Percentiles rank a stretch among this genome's conserved stretches.
Conservation (phyloP, 2,329 filamentous ascomycete species). For the Aspergillus cejpii region DNA sequence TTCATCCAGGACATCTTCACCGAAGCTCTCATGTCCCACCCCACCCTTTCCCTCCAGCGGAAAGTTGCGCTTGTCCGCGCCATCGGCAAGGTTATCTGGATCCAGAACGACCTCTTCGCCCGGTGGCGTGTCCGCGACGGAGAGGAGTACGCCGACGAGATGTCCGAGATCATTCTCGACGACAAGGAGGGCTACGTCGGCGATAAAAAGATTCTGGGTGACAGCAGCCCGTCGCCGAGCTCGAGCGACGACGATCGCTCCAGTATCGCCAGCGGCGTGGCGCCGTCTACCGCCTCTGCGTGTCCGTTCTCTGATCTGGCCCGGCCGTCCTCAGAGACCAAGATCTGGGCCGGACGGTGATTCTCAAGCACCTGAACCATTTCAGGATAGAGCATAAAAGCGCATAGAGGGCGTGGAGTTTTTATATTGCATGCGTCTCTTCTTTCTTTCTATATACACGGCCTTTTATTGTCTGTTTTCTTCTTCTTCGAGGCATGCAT, state of each 20-base stretch:
- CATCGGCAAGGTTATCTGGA: conserved; percentile 76
- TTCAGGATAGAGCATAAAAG: background rate
- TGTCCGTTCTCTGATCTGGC: conserved; percentile 30
- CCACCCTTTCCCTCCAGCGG: conserved; percentile 57
- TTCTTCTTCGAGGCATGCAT: background rate
- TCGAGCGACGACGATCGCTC: conserved; percentile 28
- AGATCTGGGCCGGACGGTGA: conserved; percentile 25
- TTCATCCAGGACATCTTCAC: conserved; percentile 73
- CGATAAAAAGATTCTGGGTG: conserved; percentile 51
- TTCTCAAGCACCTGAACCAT: too few species aligned
- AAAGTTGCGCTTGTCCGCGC: conserved; percentile 71
- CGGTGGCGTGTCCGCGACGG: conserved; percentile 70
- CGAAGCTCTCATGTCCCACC: conserved; percentile 67
- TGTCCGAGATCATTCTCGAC: conserved; percentile 38
- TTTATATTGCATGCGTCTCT: background rate
- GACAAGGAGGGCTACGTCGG: conserved; percentile 60
- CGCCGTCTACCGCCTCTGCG: conserved; percentile 15
- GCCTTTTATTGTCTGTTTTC: background rate
- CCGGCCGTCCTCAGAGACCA: conserved; percentile 22
- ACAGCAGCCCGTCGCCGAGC: conserved; percentile 21
- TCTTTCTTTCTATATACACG: background rate
- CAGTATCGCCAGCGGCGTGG: conserved; percentile 22
- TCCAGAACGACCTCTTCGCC: conserved; percentile 81
- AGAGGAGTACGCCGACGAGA: conserved; percentile 50
- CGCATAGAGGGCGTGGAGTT: conserved; percentile 6